Conservation (phyloP, 108 stramenopile species). For the Fistulifera solaris region DNA sequence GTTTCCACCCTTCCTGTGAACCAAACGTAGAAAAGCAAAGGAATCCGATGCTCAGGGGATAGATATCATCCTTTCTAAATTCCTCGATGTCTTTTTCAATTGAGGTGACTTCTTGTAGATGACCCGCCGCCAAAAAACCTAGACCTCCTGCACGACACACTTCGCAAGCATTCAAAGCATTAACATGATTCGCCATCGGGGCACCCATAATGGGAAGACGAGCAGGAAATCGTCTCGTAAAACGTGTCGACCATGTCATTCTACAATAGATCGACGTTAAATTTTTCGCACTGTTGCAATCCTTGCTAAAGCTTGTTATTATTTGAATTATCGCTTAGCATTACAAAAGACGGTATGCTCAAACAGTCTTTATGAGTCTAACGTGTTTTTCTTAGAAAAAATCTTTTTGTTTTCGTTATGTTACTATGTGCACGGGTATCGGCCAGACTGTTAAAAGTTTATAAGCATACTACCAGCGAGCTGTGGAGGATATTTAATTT, state of each 20-base stretch:
- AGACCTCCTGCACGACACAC: slow-evolving; percentile 56
- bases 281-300: no score
- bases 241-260: slow-evolving; percentile 5
- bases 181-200: slow-evolving; percentile 66
- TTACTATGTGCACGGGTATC: no score
- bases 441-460: no score
- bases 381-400: no score
- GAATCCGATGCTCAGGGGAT: slow-evolving; percentile 53
- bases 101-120: slow-evolving; percentile 25
- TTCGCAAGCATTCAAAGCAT: slow-evolving; percentile 48
- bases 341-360: no score
- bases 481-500: no score
- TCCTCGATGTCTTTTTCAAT: slow-evolving; percentile 41
- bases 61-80: slow-evolving; percentile 22
- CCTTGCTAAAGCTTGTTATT: no score
- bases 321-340: no score
- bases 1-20: slow-evolving; percentile 30
- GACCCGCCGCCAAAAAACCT: slow-evolving; percentile 69
- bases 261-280: no score
- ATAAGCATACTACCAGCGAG: no score
- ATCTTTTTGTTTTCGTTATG: no score
- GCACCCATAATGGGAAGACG: slow-evolving; percentile 43
- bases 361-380: no score
- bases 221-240: background rate
- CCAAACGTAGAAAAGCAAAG: slow-evolving; percentile 52